phyloP scores from a whole-genome alignment of 352 stramenopile species.

The Blastocystis sp. region DNA sequence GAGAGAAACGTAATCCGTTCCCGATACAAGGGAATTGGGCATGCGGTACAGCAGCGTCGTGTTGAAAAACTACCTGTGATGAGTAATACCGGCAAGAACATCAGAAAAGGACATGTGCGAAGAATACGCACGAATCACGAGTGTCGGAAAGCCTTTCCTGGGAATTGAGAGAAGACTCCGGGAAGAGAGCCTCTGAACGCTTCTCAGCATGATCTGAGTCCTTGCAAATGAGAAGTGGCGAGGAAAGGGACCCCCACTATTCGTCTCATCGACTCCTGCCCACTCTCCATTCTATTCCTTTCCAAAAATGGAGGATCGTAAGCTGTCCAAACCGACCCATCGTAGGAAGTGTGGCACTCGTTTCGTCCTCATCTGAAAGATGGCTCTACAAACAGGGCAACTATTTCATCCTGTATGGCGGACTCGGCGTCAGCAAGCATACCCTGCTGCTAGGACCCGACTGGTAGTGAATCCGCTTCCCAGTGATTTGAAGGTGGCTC shows the following conservation, averaged over 20 bases:
- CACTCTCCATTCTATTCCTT: not conserved
- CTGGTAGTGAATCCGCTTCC: not conserved
- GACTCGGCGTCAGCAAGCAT: not conserved
- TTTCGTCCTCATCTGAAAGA: not conserved
- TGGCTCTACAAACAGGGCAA: constrained; percentile 2
- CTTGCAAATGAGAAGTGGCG: not conserved
- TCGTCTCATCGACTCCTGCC: no score
- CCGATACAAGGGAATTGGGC: constrained; percentile 41
- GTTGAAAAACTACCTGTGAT: constrained; percentile 6
- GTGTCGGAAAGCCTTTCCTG: no score
- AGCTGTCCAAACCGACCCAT: not conserved
- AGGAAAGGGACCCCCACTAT: not conserved
- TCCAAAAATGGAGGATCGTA: not conserved
- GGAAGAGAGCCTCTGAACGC: constrained; percentile 2
- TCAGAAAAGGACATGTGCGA: constrained; percentile 26
- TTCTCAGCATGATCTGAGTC: constrained; percentile 1
- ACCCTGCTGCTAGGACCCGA: constrained; percentile 13
- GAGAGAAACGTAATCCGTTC: constrained; percentile 45
- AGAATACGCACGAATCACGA: not conserved
- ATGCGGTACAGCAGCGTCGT: constrained; percentile 19
- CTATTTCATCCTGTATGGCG: not conserved
- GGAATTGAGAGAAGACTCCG: not conserved
- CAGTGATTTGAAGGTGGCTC: not conserved
- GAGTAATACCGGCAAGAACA: not conserved
- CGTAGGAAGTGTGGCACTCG: not conserved